Conservation (phyloP, 345 rosid genomes). For the Euphorbia pulcherrima region DNA sequence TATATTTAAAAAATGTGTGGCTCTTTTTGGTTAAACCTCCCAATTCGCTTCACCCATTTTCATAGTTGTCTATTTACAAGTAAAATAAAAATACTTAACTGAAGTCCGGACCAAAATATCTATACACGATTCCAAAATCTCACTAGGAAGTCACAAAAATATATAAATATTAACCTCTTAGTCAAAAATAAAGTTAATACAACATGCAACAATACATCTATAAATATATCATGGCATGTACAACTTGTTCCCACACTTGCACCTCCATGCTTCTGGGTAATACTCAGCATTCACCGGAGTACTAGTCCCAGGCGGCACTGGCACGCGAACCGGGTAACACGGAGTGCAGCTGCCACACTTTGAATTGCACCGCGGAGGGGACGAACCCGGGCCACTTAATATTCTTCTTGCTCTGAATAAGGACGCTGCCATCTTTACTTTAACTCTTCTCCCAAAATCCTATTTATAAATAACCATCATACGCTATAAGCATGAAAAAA, state of each 20-base stretch:
- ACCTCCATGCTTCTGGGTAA: constrained; percentile 96
- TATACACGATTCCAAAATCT: too few relatives aligned
- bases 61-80: too few relatives aligned
- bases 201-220: background rate
- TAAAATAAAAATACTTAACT: too few relatives aligned
- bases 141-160: background rate
- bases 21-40: too few relatives aligned
- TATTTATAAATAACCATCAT: background rate
- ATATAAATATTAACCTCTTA: too few relatives aligned
- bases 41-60: too few relatives aligned
- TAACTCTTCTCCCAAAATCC: constrained; percentile 24
- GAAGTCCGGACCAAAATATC: too few relatives aligned
- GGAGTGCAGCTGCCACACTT: constrained; percentile 86
- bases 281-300: constrained; percentile 78
- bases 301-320: constrained; percentile 87
- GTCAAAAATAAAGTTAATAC: too few relatives aligned
- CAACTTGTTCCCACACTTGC: constrained; percentile 87
- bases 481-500: background rate
- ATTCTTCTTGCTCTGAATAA: constrained; percentile 5
- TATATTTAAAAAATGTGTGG: too few relatives aligned
- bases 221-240: constrained; percentile 78
- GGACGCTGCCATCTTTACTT: constrained; percentile 16
- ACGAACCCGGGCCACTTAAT: constrained; percentile 62
- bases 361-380: constrained; percentile 67
- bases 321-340: constrained; percentile 78